Percentiles rank a stretch among this genome's conserved stretches.
Conservation (phyloP, 768 basidiomycete genomes). For the Lactifluus subvellereus region DNA sequence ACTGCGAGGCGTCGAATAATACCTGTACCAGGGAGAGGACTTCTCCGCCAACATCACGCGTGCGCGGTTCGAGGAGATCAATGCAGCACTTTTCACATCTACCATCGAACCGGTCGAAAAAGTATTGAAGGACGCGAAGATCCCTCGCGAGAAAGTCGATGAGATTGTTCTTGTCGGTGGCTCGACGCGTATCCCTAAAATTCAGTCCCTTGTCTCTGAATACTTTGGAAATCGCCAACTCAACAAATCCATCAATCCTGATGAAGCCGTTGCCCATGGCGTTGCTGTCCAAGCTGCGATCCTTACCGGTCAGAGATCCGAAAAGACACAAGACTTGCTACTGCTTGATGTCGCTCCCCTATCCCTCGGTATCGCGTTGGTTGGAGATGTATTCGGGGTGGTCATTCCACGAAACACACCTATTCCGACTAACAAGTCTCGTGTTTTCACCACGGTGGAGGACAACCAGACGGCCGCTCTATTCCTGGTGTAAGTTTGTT, state of each 20-base stretch:
- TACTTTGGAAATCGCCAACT: conserved; percentile 96
- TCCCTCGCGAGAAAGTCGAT: conserved; percentile 93
- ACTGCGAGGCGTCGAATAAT: conserved; percentile 13
- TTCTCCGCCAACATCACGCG: conserved; percentile 98
- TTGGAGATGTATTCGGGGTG: conserved; percentile 99
- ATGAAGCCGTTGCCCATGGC: conserved; percentile 99
- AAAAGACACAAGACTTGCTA: conserved; percentile 97
- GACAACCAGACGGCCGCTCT: conserved; percentile 99
- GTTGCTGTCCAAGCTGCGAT: conserved; percentile 99
- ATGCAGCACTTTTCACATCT: conserved; percentile 90
- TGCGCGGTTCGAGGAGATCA: conserved; percentile 99
- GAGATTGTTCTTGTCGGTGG: conserved; percentile 99
- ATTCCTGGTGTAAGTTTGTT: conserved; percentile 81
- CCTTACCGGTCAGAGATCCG: conserved; percentile 96
- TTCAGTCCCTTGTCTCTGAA: conserved; percentile 96
- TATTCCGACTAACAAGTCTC: conserved; percentile 98
- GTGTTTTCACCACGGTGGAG: conserved; percentile 99
- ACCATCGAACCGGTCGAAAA: conserved; percentile 98
- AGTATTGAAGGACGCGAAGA: conserved; percentile 98
- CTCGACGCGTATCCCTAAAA: conserved; percentile 99
- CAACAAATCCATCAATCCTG: conserved; percentile 99
- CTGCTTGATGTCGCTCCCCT: conserved; percentile 98
- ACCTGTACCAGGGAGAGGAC: conserved; percentile 72
- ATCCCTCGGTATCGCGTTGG: conserved; percentile 99
- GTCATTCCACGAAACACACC: conserved; percentile 99